These are phyloP conservation scores for Diplodia scrobiculata DNA, from an alignment of 2,329 filamentous ascomycete genomes.

Conservation along the genomic window DNA sequence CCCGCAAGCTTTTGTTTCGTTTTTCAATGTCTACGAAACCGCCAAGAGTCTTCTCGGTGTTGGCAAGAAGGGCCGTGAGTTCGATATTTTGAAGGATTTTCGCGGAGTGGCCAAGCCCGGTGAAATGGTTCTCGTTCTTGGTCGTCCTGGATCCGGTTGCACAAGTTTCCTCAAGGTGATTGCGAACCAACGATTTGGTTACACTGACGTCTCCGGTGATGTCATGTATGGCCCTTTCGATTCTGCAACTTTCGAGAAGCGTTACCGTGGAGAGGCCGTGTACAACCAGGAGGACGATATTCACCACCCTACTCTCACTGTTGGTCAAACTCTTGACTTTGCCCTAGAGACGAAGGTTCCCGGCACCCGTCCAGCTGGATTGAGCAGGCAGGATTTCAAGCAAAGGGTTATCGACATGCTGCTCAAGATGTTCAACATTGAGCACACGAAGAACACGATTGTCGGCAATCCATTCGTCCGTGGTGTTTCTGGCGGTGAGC, in stretches of 20 bases:
- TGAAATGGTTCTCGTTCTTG: constrained; percentile 85
- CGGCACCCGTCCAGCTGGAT: constrained; percentile 72
- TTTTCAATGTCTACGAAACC: constrained; percentile 73
- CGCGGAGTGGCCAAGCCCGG: constrained; percentile 63
- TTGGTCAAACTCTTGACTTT: constrained; percentile 83
- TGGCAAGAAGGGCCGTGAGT: constrained; percentile 68
- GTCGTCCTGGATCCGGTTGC: constrained; percentile 67
- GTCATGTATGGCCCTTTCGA: constrained; percentile 76
- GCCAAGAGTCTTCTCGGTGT: constrained; percentile 64
- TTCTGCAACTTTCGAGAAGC: constrained; percentile 66
- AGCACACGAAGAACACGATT: constrained; percentile 81
- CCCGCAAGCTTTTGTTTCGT: constrained; percentile 73
- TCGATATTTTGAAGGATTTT: constrained; percentile 73
- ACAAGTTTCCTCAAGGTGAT: constrained; percentile 59
- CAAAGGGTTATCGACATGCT: constrained; percentile 71
- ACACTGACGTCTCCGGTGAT: constrained; percentile 66
- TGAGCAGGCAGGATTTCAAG: constrained; percentile 75
- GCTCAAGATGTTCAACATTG: constrained; percentile 91
- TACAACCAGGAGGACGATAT: constrained; percentile 88
- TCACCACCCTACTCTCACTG: constrained; percentile 81
- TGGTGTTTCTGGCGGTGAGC: constrained; percentile 77
- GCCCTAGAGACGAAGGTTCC: constrained; percentile 84
- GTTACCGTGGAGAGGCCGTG: constrained; percentile 77
- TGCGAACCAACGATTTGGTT: constrained; percentile 60
- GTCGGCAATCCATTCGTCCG: constrained; percentile 81